Evolutionary conservation across 2,329 filamentous ascomycete genomes (phyloP).

Genomic region (Nemania abortiva): DNA sequence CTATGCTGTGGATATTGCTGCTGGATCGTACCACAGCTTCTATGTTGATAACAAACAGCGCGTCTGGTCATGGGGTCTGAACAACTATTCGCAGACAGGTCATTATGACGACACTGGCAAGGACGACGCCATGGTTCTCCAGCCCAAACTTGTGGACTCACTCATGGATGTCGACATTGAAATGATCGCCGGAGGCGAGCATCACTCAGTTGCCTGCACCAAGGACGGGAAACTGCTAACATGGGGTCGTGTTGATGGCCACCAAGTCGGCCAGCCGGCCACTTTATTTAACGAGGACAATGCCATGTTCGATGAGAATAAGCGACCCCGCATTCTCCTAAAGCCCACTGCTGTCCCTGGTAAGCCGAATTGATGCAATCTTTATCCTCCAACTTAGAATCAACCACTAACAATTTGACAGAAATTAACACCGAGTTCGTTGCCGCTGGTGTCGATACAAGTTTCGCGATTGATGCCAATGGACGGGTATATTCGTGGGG

Average conservation of each 20-base stretch:
- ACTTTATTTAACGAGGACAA: constrained; percentile 67
- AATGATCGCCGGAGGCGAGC: constrained; percentile 76
- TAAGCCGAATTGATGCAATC: constrained; percentile 48
- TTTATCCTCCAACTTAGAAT: constrained; percentile 6
- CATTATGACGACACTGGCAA: constrained; percentile 72
- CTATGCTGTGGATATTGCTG: constrained; percentile 65
- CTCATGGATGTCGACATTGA: constrained; percentile 74
- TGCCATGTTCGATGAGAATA: constrained; percentile 72
- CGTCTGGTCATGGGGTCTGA: constrained; percentile 78
- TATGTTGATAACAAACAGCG: constrained; percentile 74
- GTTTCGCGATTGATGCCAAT: constrained; percentile 74
- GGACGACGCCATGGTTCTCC: constrained; percentile 78
- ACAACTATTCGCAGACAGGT: constrained; percentile 78
- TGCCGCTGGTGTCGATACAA: constrained; percentile 77
- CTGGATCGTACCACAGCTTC: constrained; percentile 78
- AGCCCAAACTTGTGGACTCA: constrained; percentile 74
- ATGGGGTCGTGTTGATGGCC: constrained; percentile 61
- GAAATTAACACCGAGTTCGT: constrained; percentile 67
- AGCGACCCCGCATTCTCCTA: constrained; percentile 77
- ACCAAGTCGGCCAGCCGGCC: constrained; percentile 69
- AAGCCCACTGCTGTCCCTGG: constrained; percentile 72
- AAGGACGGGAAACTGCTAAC: constrained; percentile 58
- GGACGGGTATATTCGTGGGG: constrained; percentile 84
- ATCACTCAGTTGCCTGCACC: constrained; percentile 70
- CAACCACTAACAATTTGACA: constrained; percentile 43